Evolutionary conservation across 768 basidiomycete genomes (phyloP).

Genomic region (Gyrodon lividus): DNA sequence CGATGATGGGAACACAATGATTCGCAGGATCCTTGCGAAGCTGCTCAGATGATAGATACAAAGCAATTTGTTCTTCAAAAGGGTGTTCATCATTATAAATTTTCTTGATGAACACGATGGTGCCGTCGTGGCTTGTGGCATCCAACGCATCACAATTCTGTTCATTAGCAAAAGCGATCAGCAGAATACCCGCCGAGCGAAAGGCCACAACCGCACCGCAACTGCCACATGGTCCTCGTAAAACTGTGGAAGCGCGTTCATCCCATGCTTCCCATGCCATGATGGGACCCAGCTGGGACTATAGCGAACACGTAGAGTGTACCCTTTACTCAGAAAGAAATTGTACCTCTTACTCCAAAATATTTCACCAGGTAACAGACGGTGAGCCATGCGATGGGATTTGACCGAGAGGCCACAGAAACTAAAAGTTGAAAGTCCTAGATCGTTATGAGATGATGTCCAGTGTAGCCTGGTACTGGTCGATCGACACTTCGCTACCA

Average conservation of each 20-base stretch:
- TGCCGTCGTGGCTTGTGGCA: too few relatives aligned
- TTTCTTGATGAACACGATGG: constrained; percentile 17
- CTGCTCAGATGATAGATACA: background rate
- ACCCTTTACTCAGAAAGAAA: too few relatives aligned
- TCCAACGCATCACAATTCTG: background rate
- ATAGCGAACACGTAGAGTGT: too few relatives aligned
- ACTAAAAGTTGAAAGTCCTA: background rate
- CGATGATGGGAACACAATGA: too few relatives aligned
- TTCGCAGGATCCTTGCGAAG: too few relatives aligned
- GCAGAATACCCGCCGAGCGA: background rate
- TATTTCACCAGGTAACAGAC: background rate
- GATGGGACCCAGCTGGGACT: constrained; percentile 27
- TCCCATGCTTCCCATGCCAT: constrained; percentile 12
- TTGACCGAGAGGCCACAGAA: background rate
- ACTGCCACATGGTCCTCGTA: background rate
- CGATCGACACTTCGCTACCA: too few relatives aligned
- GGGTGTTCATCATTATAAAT: background rate
- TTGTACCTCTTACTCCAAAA: constrained; percentile 13
- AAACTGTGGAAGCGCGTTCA: background rate
- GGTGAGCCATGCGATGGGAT: background rate
- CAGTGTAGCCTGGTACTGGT: too few relatives aligned
- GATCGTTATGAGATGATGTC: too few relatives aligned
- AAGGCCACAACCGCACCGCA: background rate
- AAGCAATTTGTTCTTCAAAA: constrained; percentile 4
- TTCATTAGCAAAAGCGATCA: background rate